These are phyloP conservation scores for Scheffersomyces spartinae DNA, from an alignment of 805 yeast species.

Conservation along the genomic window DNA sequence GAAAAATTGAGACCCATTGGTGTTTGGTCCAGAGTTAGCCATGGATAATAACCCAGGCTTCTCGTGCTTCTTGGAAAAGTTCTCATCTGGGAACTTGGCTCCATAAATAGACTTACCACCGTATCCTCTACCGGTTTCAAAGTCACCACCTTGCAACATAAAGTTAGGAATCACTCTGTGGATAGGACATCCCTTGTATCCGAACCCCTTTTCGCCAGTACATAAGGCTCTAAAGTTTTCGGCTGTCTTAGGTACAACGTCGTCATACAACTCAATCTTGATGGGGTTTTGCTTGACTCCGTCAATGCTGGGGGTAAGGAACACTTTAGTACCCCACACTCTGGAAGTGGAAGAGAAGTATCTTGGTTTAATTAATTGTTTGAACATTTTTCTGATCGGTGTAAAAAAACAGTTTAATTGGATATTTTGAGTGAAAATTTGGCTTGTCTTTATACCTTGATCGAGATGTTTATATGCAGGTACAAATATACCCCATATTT, in stretches of 20 bases:
- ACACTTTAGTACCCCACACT: constrained; percentile 24
- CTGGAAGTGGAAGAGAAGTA: constrained; percentile 19
- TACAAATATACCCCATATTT: background rate
- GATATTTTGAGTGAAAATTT: no score
- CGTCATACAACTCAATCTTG: constrained; percentile 31
- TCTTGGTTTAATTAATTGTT: constrained; percentile 14
- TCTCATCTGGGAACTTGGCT: constrained; percentile 51
- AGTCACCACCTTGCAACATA: constrained; percentile 79
- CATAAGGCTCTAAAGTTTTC: constrained; percentile 74
- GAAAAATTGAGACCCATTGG: constrained; percentile 87
- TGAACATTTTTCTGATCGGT: constrained; percentile 5
- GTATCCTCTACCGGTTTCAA: constrained; percentile 64
- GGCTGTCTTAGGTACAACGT: constrained; percentile 62
- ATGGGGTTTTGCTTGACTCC: constrained; percentile 25
- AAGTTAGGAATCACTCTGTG: constrained; percentile 96
- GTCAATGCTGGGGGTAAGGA: constrained; percentile 24
- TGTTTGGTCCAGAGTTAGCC: constrained; percentile 92
- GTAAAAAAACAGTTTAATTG: background rate
- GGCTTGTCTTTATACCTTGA: no score
- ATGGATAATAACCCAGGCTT: constrained; percentile 76
- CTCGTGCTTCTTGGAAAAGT: constrained; percentile 63
- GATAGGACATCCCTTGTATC: constrained; percentile 78
- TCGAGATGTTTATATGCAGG: no score
- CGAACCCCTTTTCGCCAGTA: constrained; percentile 92
- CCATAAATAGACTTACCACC: constrained; percentile 91